Conservation (phyloP, 2,329 filamentous ascomycete genomes). For the Aulographum hederae region DNA sequence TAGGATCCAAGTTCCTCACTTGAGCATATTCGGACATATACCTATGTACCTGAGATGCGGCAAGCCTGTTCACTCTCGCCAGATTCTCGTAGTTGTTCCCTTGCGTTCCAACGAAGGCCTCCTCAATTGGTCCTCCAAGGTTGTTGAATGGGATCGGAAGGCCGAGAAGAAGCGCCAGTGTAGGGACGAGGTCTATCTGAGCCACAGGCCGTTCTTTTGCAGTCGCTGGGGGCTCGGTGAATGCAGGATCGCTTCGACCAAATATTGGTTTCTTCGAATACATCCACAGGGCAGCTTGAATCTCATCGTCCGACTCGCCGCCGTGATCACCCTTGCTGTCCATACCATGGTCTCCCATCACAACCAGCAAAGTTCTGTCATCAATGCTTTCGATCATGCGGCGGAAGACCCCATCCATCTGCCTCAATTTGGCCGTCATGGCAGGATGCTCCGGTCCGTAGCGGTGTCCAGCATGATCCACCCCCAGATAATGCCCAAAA, state of each 20-base stretch:
- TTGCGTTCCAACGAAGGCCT: conserved; percentile 61
- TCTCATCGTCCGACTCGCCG: conserved; percentile 92
- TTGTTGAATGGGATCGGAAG: conserved; percentile 95
- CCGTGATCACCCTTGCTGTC: conserved; percentile 93
- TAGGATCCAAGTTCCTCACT: conserved; percentile 47
- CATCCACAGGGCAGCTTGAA: conserved; percentile 95
- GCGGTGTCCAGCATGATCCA: conserved; percentile 91
- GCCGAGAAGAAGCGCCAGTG: conserved; percentile 69
- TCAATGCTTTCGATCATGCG: conserved; percentile 56
- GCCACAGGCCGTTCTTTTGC: conserved; percentile 59
- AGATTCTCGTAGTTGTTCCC: conserved; percentile 61
- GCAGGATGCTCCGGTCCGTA: conserved; percentile 87
- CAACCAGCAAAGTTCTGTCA: conserved; percentile 70
- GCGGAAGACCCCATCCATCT: conserved; percentile 74
- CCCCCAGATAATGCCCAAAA: conserved; percentile 82
- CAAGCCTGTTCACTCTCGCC: conserved; percentile 55
- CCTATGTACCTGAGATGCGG: conserved; percentile 70
- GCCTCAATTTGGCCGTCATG: conserved; percentile 75
- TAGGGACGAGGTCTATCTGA: conserved; percentile 93
- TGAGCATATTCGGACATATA: conserved; percentile 74
- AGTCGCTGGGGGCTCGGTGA: conserved; percentile 39
- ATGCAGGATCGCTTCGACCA: conserved; percentile 50
- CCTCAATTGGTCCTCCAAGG: conserved; percentile 78
- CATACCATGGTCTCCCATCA: conserved; percentile 99
- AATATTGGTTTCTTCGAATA: conserved; percentile 81